These are phyloP conservation scores for Davidsoniella australis DNA, from an alignment of 2,329 filamentous ascomycete genomes.

Conservation along the genomic window DNA sequence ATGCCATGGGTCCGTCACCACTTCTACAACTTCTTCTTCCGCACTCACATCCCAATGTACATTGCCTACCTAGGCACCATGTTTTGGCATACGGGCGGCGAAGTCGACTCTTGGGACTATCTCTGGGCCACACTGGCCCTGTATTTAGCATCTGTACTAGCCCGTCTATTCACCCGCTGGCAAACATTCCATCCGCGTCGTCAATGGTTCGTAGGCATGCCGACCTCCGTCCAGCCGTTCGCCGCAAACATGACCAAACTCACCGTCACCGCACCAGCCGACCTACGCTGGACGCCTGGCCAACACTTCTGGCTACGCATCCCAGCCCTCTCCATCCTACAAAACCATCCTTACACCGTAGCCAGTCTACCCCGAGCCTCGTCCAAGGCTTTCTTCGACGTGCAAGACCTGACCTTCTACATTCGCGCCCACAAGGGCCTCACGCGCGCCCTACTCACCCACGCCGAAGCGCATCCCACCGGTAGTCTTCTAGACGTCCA, in stretches of 20 bases:
- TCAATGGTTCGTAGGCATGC: too few species aligned
- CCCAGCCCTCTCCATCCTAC: background rate
- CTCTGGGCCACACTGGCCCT: too few species aligned
- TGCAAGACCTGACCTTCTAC: background rate
- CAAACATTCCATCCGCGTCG: too few species aligned
- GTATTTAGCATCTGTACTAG: too few species aligned
- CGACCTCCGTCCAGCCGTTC: too few species aligned
- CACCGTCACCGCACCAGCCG: background rate
- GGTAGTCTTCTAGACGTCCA: background rate
- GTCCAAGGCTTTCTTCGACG: background rate
- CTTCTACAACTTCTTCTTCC: slow-evolving; percentile 2
- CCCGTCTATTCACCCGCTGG: too few species aligned
- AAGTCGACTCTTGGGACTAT: too few species aligned
- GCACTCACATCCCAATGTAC: background rate
- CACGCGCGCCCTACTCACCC: background rate
- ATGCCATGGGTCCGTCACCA: background rate
- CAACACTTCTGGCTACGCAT: background rate
- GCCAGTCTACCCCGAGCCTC: background rate
- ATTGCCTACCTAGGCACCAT: background rate
- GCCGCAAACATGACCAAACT: too few species aligned
- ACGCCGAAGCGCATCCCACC: background rate
- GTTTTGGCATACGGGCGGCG: too few species aligned
- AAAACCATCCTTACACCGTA: background rate
- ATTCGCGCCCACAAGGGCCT: background rate
- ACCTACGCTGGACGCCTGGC: background rate